Conservation (phyloP, 148 eudicot species). For the Cornus suecica region DNA sequence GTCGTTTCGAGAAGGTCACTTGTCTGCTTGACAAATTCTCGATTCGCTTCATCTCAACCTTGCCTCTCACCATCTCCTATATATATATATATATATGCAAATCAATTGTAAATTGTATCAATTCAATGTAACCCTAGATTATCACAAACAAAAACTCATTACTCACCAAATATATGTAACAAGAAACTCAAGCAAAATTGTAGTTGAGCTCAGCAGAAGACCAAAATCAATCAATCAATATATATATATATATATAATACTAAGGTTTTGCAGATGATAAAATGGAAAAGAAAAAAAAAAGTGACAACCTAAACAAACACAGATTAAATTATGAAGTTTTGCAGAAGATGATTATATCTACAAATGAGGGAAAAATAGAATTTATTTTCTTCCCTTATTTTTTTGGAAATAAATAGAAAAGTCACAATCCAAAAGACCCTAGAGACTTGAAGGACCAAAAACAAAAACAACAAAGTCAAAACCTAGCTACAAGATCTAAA, state of each 20-base stretch:
- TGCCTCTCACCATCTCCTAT: conserved; percentile 21
- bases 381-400: no score
- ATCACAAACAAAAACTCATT: neutral
- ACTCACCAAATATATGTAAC: neutral
- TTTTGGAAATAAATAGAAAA: no score
- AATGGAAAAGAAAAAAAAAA: no score
- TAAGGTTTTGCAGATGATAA: no score
- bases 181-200: neutral
- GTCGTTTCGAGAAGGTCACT: neutral
- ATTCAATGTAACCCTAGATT: neutral
- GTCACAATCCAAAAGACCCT: neutral
- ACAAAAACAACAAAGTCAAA: neutral
- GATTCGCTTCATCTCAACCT: conserved; percentile 17
- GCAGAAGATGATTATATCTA: no score
- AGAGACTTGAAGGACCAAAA: neutral
- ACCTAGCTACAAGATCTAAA: neutral
- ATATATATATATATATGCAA: conserved; percentile 8
- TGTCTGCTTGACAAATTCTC: conserved; percentile 17
- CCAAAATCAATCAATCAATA: no score
- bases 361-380: no score
- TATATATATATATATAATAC: no score
- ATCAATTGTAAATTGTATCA: no score
- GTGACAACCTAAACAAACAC: no score
- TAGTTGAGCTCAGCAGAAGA: neutral
- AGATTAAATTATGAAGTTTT: no score